phyloP scores from a whole-genome alignment of 805 yeast genomes.

The Lipomyces anomalus region DNA sequence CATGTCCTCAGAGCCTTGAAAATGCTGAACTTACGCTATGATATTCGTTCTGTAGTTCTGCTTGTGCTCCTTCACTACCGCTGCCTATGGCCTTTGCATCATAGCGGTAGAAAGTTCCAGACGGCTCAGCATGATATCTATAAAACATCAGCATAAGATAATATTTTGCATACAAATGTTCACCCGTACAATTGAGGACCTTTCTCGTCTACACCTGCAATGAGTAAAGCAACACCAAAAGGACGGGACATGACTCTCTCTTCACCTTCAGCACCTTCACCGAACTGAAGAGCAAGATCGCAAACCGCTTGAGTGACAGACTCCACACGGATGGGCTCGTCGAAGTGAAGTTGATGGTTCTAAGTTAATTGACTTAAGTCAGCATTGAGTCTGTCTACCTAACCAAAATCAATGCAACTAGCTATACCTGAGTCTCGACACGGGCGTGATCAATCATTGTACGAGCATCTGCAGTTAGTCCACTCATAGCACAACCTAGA shows the following conservation, averaged over 20 bases:
- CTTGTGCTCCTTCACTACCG: conserved; percentile 98
- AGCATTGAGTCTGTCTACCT: conserved; percentile 41
- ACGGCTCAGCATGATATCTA: conserved; percentile 99
- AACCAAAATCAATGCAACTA: neutral
- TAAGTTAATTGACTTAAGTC: conserved; percentile 33
- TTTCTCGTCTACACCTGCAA: conserved; percentile 92
- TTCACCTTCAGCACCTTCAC: conserved; percentile 96
- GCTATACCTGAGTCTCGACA: conserved; percentile 43
- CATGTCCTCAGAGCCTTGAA: neutral
- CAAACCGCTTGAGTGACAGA: conserved; percentile 94
- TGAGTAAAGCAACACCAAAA: conserved; percentile 93
- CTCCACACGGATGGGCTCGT: conserved; percentile 89
- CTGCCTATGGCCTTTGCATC: conserved; percentile 99
- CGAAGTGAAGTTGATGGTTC: conserved; percentile 82
- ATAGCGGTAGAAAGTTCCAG: conserved; percentile 95
- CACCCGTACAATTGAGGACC: conserved; percentile 87
- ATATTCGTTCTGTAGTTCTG: conserved; percentile 94
- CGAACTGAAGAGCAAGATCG: conserved; percentile 92
- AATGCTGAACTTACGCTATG: conserved; percentile 46
- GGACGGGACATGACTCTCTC: conserved; percentile 96
- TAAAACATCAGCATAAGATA: conserved; percentile 33
- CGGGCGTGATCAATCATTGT: conserved; percentile 98
- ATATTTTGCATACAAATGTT: neutral
- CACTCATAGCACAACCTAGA: conserved; percentile 98
- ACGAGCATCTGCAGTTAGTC: conserved; percentile 97